Evolutionary conservation across 257 asterid species (phyloP), one percentile per base, ranked within the genome.

Genomic region (Gentiana dahurica): DNA sequence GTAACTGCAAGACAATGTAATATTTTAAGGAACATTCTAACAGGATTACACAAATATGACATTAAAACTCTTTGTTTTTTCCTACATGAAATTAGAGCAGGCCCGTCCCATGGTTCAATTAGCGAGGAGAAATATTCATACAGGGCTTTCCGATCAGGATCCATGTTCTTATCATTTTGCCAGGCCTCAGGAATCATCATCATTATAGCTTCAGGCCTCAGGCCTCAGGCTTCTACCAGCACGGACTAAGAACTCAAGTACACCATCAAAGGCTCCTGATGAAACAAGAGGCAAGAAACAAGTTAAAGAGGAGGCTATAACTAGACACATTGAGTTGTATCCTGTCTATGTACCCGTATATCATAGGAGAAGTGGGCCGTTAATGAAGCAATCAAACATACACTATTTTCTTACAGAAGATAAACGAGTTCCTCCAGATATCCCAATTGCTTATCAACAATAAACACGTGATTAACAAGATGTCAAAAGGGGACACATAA

Each of bases 141-240:
- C 24, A 92, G 72, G 53, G 93, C 87, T 79, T 74, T 92, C 4
- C 99, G 73, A 11, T 76, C 58, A 64, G 97, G 97, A 69, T 88
- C 99, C 82, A 92, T 92, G 72, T 83, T 92, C 83, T 88, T 80
- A 63, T 92, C 99, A 61, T 92, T 88, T 71, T 92, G 99, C 95
- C 99, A 88, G 55, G 97, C 99, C 79, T 92, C 99, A 5, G 95
- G 99, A 71, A 92, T 92, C 99, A 92, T 80, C 97, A 92, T 92
- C 95, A 92, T 92, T 41, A 92, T 62, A 67, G 99, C 97, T 79
- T 88, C 99, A 7, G 99, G 99, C 55, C 24, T 24, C 24, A 0
- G 0, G 24, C 24, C 24, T 24, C 24, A 88, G 91, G 71, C 95
- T 88, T 83, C 99, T 84, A 62, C 99, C 99, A 71, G 97, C 94